These are phyloP conservation scores for Kazachstania sp. DNA, from an alignment of 1,139 yeast genomes.

Conservation along the genomic window DNA sequence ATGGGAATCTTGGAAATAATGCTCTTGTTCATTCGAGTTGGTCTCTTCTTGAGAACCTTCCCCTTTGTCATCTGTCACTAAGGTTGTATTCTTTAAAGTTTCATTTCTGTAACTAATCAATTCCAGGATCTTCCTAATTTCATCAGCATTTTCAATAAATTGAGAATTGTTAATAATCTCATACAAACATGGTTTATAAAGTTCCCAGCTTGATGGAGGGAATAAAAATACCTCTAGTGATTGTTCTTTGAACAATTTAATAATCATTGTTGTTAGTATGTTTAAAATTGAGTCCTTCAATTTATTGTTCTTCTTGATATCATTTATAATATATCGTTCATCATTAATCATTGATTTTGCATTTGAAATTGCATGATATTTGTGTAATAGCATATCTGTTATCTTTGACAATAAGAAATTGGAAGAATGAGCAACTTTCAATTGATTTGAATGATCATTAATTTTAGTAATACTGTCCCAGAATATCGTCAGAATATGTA, in stretches of 20 bases:
- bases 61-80: conserved; percentile 8
- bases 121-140: conserved; percentile 45
- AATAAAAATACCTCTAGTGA: conserved; percentile 63
- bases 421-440: conserved; percentile 9
- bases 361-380: conserved; percentile 27
- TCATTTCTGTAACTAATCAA: conserved; percentile 61
- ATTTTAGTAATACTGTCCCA: conserved; percentile 51
- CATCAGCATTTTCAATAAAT: conserved; percentile 24
- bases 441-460: conserved; percentile 1
- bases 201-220: conserved; percentile 57
- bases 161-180: conserved; percentile 33
- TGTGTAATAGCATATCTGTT: conserved; percentile 45
- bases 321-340: conserved; percentile 32
- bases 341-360: conserved; percentile 32
- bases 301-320: conserved; percentile 32
- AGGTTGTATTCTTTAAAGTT: conserved; percentile 50
- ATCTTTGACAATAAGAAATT: conserved; percentile 48
- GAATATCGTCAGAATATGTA: conserved; percentile 54
- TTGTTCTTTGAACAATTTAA: conserved; percentile 46
- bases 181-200: conserved; percentile 46
- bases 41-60: not conserved
- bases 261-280: conserved; percentile 33
- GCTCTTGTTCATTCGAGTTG: not conserved
- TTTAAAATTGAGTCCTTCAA: conserved; percentile 24
- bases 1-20: not conserved